Base-by-base conservation (phyloP, 805 yeast species). In the Jamesozyma lodderae region DNA sequence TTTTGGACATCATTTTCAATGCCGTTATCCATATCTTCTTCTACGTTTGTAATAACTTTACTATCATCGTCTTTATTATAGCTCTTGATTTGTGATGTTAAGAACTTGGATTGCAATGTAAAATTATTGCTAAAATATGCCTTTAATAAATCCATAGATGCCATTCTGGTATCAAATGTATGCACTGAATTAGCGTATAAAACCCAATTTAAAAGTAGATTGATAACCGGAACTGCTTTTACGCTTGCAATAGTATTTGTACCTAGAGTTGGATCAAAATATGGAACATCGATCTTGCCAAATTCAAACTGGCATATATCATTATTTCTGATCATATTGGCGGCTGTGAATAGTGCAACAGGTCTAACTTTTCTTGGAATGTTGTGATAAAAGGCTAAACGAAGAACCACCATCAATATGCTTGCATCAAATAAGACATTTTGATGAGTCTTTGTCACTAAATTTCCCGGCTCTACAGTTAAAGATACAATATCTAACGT, bases 211-310 rank as follows among this genome's bases (percentile, higher is more conserved):
- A 90, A 52, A 35, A 92, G 64, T 0, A 94, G 86, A 21, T 71
- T 67, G 0, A 81, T 68, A 0, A 84, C 94, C 0, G 96, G 90
- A 2, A 85, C 60, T 1, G 72, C 20, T 46, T 51, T 4, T 55
- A 64, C 36, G 49, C 35, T 30, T 6, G 36, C 40, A 10, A 15
- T 8, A 13, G 27, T 18, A 7, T 44, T 47, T 10, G 49, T 45
- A 23, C 44, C 44, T 37, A 75, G 51, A 4, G 79, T 67, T 9
- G 95, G 86, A 52, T 86, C 96, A 39, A 88, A 68, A 53, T 80
- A 85, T 0, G 98, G 98, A 6, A 92, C 96, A 58, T 92, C 97
- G 11, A 90, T 78, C 38, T 77, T 77, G 1, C 86, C 69, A 49
- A 90, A 81, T 41, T 75, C 75, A 11, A 64, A 62, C 58, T 92